Evolutionary conservation across 306 rosid genomes (phyloP), one percentile per base, ranked within the genome.

Genomic region (Dicorynia guianensis): DNA sequence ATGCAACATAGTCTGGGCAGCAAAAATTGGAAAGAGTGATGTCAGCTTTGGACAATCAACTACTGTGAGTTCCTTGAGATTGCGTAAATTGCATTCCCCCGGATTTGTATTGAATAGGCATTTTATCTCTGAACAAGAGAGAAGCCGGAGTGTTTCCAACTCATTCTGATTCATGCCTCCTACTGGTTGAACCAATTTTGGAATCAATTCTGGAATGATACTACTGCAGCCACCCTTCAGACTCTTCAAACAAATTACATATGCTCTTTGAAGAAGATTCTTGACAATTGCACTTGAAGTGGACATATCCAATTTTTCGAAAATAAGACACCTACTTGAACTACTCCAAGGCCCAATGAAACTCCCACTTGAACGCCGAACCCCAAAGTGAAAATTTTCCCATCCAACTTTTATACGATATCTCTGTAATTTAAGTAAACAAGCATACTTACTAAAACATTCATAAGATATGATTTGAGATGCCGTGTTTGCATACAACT

Each of bases 141-240:
- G 19, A 15, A 69, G 74, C 10, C 4, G 17, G 47, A 69, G 62
- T 10, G 8, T 14, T 0, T 11, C 36, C 50, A 52, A 52, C 47
- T 69, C 74, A 11, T 36, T 25, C 1, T 25, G 30, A 25, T 25
- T 36, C 36, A 50, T n/a, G 61, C 62, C 40, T 17, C 61, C 71
- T 3, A 47, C 71, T 7, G 57, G 17, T 52, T 69, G 62, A 52
- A 50, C 74, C 39, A 30, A 33, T 11, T 38, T 47, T 17, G 74
- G 74, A 25, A 68, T 49, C 39, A 30, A 33, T 11, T 38, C 60
- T 17, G 74, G 74, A 25, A 68, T 49, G 61, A 68, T 49, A 68
- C 35, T 68, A 35, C 35, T 68, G 17, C 46, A 50, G 0, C 74
- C 72, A 4, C 72, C 60, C 25, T 10, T 33, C 6, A 68, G 74